Evolutionary conservation across 163 green algal species (phyloP).

Genomic region (Prototheca cutis): DNA sequence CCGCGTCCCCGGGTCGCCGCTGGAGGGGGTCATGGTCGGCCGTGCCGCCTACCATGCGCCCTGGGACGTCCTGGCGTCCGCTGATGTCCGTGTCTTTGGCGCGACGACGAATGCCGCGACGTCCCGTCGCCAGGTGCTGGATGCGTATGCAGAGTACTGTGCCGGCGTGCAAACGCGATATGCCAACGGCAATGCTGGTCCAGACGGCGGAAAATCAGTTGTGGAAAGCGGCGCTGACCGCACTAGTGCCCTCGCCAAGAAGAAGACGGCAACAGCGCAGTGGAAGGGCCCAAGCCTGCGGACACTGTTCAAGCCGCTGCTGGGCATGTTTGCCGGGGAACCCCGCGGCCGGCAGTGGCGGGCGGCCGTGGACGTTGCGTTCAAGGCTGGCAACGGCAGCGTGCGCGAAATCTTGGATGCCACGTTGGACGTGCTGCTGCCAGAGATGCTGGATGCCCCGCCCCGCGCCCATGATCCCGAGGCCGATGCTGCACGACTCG

Average conservation of each 20-base stretch:
- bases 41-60: conserved; percentile 73
- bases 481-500: no score
- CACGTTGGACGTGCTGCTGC: conserved; percentile 36
- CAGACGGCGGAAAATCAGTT: no score
- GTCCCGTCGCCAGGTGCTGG: not conserved
- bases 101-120: conserved; percentile 7
- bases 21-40: conserved; percentile 78
- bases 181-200: not conserved
- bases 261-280: no score
- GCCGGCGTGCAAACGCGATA: not conserved
- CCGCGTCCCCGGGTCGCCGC: not conserved
- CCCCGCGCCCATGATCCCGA: conserved; percentile 11
- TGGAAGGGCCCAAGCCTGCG: conserved; percentile 44
- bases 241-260: no score
- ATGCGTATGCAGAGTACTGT: not conserved
- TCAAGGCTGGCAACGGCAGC: conserved; percentile 6
- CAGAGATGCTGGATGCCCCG: conserved; percentile 43
- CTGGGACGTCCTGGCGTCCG: conserved; percentile 68
- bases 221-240: no score
- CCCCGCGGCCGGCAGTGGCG: conserved; percentile 29
- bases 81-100: conserved; percentile 48
- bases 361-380: conserved; percentile 20
- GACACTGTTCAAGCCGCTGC: conserved; percentile 61
- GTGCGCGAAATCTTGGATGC: conserved; percentile 45
- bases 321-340: conserved; percentile 76